Evolutionary conservation across 805 yeast species (phyloP).

Genomic region (Candida manassasensis): DNA sequence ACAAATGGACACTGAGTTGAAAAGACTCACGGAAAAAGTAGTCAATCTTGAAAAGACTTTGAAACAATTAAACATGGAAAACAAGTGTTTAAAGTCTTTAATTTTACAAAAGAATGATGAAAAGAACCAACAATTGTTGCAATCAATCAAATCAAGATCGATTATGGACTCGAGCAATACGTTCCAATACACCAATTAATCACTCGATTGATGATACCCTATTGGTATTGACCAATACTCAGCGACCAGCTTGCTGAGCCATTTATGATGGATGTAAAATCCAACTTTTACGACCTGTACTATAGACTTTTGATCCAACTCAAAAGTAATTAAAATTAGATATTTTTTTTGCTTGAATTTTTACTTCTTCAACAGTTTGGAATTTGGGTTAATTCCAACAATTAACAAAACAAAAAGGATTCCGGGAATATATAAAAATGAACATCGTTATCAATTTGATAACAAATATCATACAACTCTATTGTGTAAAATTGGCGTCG

Average conservation of each 20-base stretch:
- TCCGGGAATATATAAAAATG: slow-evolving; percentile 1
- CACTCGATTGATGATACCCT: not conserved
- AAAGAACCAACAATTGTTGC: slow-evolving; percentile 49
- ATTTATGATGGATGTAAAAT: slow-evolving; percentile 8
- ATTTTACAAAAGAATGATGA: slow-evolving; percentile 75
- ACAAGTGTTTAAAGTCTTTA: slow-evolving; percentile 73
- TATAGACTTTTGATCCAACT: slow-evolving; percentile 7
- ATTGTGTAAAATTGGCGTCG: too few relatives aligned
- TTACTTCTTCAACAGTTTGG: slow-evolving; percentile 4
- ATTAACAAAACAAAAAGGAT: slow-evolving; percentile 2
- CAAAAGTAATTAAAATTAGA: slow-evolving; percentile 4
- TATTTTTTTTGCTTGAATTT: slow-evolving; percentile 4
- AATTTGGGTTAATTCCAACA: slow-evolving; percentile 5
- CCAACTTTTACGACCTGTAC: slow-evolving; percentile 10
- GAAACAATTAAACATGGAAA: slow-evolving; percentile 89
- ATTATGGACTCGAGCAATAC: slow-evolving; percentile 26
- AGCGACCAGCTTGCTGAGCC: not conserved
- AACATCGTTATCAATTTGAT: slow-evolving; percentile 2
- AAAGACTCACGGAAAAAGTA: slow-evolving; percentile 67
- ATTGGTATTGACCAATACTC: not conserved
- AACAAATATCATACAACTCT: too few relatives aligned
- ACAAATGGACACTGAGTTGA: slow-evolving; percentile 75
- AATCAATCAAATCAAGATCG: slow-evolving; percentile 47
- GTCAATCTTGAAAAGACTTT: slow-evolving; percentile 64
- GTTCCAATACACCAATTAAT: slow-evolving; percentile 28